These are phyloP conservation scores for Pyrenochaeta sp. DNA, from an alignment of 2,329 filamentous ascomycete genomes.

Conservation along the genomic window DNA sequence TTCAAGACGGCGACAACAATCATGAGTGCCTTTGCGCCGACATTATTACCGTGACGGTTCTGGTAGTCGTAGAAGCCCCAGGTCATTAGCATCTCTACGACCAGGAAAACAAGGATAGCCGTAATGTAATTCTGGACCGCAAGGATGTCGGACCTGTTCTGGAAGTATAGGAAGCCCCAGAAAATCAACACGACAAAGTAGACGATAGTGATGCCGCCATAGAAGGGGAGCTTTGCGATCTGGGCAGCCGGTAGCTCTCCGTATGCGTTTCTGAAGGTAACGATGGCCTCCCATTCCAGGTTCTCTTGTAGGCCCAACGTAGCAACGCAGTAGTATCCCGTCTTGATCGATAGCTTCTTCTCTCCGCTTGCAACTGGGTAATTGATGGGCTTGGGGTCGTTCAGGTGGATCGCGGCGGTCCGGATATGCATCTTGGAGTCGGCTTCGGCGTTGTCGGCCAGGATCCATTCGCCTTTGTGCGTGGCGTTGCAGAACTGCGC, in stretches of 20 bases:
- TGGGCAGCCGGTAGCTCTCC: conserved; percentile 95
- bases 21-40: conserved; percentile 84
- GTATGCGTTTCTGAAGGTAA: conserved; percentile 95
- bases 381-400: conserved; percentile 75
- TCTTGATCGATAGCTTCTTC: conserved; percentile 63
- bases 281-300: conserved; percentile 77
- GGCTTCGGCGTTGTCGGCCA: conserved; percentile 77
- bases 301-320: conserved; percentile 74
- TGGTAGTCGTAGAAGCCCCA: conserved; percentile 99
- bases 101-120: conserved; percentile 91
- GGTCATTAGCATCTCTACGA: conserved; percentile 96
- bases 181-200: conserved; percentile 88
- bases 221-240: conserved; percentile 96
- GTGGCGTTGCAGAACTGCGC: conserved; percentile 76
- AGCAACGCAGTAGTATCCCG: conserved; percentile 94
- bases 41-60: conserved; percentile 86
- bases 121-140: conserved; percentile 99
- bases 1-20: conserved; percentile 93
- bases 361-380: conserved; percentile 72
- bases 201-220: conserved; percentile 90
- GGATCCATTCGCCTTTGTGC: conserved; percentile 85
- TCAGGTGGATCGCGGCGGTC: conserved; percentile 83
- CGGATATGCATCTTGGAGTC: conserved; percentile 75
- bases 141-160: conserved; percentile 91
- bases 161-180: conserved; percentile 95